Conservation (phyloP, 2,329 filamentous ascomycete species). For the Fusarium oxysporum region DNA sequence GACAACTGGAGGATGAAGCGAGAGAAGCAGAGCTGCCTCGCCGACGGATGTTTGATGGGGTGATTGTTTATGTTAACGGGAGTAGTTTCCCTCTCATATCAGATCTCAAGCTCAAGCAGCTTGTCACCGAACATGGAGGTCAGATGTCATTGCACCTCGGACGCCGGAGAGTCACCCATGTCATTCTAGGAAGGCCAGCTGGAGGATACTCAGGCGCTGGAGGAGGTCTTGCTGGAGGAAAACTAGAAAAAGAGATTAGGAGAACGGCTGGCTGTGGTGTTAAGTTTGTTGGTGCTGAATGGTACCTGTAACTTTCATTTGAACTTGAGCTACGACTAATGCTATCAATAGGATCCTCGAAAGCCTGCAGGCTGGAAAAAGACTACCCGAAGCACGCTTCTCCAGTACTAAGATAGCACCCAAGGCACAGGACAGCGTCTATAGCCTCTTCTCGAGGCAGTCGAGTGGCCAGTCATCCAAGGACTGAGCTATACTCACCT, state of each 20-base stretch:
- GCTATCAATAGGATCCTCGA: slow-evolving; percentile 76
- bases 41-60: slow-evolving; percentile 72
- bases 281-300: slow-evolving; percentile 84
- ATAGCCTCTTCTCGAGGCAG: slow-evolving; percentile 57
- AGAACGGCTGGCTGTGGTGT: slow-evolving; percentile 75
- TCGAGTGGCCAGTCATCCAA: slow-evolving; percentile 12
- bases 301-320: slow-evolving; percentile 59
- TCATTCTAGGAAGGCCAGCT: slow-evolving; percentile 77
- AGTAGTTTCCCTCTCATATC: slow-evolving; percentile 84
- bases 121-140: slow-evolving; percentile 81
- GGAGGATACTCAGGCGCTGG: slow-evolving; percentile 66
- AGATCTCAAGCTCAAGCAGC: slow-evolving; percentile 85
- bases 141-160: slow-evolving; percentile 76
- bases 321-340: background rate
- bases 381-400: slow-evolving; percentile 81
- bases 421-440: slow-evolving; percentile 73
- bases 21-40: slow-evolving; percentile 51
- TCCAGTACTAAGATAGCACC: slow-evolving; percentile 70
- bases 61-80: slow-evolving; percentile 88
- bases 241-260: slow-evolving; percentile 84
- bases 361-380: slow-evolving; percentile 79
- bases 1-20: slow-evolving; percentile 63
- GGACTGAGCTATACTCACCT: background rate
- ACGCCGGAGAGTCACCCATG: slow-evolving; percentile 82
- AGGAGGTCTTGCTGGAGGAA: slow-evolving; percentile 80